These are phyloP conservation scores for Linnemannia schmuckeri DNA, from an alignment of 192 early-diverging fungal genomes.

Conservation along the genomic window DNA sequence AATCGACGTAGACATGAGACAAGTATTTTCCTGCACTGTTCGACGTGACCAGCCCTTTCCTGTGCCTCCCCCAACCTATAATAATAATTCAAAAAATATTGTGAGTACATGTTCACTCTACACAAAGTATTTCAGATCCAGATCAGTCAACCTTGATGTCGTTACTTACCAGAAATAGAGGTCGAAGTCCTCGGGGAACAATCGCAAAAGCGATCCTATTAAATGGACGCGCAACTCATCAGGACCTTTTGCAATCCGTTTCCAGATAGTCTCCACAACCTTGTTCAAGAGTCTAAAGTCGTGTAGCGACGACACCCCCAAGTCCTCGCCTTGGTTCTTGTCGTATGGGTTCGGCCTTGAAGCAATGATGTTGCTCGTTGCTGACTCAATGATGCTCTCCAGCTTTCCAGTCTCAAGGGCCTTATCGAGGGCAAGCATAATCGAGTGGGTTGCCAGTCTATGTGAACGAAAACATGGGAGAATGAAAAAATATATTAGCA, in stretches of 20 bases:
- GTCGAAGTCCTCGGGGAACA: constrained; percentile 21
- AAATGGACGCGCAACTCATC: constrained; percentile 16
- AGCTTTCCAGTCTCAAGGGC: background rate
- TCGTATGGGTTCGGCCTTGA: constrained; percentile 34
- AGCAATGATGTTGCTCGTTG: constrained; percentile 1
- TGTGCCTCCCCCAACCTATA: constrained; percentile 34
- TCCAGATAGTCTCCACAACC: constrained; percentile 28
- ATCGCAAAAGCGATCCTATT: constrained; percentile 13
- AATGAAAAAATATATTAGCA: background rate
- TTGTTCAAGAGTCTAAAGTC: constrained; percentile 31
- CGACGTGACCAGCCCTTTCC: constrained; percentile 10
- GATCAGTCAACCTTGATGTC: background rate
- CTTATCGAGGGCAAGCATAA: constrained; percentile 26
- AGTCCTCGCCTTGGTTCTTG: background rate
- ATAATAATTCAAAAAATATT: background rate
- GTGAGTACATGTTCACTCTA: too few species aligned
- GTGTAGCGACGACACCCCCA: constrained; percentile 2
- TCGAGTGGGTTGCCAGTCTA: constrained; percentile 27
- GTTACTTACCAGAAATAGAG: constrained; percentile 33
- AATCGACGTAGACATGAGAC: constrained; percentile 30
- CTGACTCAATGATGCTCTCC: background rate
- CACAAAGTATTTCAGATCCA: background rate
- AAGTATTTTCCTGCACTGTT: constrained; percentile 16
- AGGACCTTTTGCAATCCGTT: background rate
- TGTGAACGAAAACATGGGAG: background rate